These are phyloP conservation scores for Tilletia walkeri DNA, from an alignment of 1,284 basidiomycete genomes.

Conservation along the genomic window DNA sequence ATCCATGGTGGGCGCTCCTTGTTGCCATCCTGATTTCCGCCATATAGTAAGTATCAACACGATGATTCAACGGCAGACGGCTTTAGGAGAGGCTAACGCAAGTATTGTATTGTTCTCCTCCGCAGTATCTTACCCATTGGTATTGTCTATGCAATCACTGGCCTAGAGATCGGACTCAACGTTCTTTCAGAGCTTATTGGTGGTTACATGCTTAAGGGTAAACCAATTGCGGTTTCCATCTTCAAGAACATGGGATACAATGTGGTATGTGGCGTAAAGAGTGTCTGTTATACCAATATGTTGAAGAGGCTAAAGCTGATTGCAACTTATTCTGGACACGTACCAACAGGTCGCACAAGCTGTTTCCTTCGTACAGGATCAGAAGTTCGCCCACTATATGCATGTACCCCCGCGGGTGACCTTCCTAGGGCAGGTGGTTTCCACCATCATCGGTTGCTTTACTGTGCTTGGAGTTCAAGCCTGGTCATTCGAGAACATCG, in stretches of 20 bases:
- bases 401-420: slow-evolving; percentile 61
- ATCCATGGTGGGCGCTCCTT: slow-evolving; percentile 53
- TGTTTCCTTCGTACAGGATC: slow-evolving; percentile 37
- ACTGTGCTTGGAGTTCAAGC: slow-evolving; percentile 14
- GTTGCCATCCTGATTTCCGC: slow-evolving; percentile 39
- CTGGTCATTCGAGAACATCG: slow-evolving; percentile 17
- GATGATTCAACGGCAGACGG: background rate
- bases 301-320: background rate
- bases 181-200: slow-evolving; percentile 43
- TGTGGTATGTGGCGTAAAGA: background rate
- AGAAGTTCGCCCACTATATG: slow-evolving; percentile 67
- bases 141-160: slow-evolving; percentile 31
- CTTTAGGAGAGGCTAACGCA: too few species aligned
- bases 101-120: too few species aligned
- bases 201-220: slow-evolving; percentile 40
- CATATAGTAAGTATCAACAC: slow-evolving; percentile 27
- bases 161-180: slow-evolving; percentile 30
- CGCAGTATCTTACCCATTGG: slow-evolving; percentile 31
- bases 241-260: slow-evolving; percentile 63
- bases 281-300: background rate
- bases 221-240: slow-evolving; percentile 50
- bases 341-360: slow-evolving; percentile 20
- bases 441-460: slow-evolving; percentile 28
- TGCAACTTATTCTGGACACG: too few species aligned
- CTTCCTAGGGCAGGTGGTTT: slow-evolving; percentile 30